Base-by-base conservation (phyloP, 2,329 filamentous ascomycete genomes). In the Huntiella omanensis region DNA sequence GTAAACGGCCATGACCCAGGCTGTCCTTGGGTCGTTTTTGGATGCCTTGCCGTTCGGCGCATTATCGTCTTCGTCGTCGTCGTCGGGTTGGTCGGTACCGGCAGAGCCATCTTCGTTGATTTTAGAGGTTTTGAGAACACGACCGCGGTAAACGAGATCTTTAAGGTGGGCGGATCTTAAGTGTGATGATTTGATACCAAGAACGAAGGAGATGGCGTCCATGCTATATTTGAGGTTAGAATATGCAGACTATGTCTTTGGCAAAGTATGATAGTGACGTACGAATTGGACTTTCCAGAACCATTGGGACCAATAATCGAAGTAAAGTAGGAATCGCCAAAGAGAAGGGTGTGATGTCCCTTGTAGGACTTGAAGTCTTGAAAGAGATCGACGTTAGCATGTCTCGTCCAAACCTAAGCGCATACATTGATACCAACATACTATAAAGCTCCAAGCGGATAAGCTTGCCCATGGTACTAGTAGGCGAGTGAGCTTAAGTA, bases 281-380 rank as follows among this genome's bases (percentile, higher is more conserved):
- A 88, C 83, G 87, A 94, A 62, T 98, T 98, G 15, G 91, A 98
- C 64, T 98, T 98, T 53, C 91, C 91, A 33, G 91, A 96, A 68
- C 91, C 91, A 87, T 98, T 98, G 60, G 91, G 91, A 4, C 92
- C 91, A 58, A 98, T 96, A 58, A 98, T 95, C 37, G 91, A 98
- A 43, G 91, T 98, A 63, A 98, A 98, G 64, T 95, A 96, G 2
- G 87, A 92, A 66, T 98, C 88, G 58, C 88, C 88, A 57, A 98
- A 95, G 45, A 95, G 75, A 39, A 98, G 76, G 50, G 76, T 80
- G 66, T 98, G 91, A 57, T 95, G 87, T 49, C 87, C 91, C 63
- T 94, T 94, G 69, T 98, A 98, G 56, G 91, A 96, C 68, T 98
- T 98, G 77, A 98, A 98, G 68, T 98, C 83, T 91, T 57, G 22